These are phyloP conservation scores for Dryas drummondii DNA, from an alignment of 306 rosid species.

Conservation along the genomic window DNA sequence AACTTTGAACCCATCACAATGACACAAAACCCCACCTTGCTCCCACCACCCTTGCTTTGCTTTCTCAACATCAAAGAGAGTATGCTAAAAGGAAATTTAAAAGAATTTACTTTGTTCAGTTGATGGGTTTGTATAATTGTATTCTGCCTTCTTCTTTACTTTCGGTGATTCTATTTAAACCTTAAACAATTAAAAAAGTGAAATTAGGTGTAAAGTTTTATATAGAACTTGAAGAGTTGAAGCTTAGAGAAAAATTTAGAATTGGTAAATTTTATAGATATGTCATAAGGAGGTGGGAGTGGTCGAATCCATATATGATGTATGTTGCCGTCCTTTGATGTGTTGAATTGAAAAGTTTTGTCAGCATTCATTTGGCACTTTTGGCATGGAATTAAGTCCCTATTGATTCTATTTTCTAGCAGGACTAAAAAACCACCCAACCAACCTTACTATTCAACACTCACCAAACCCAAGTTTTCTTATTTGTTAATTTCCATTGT, in stretches of 20 bases:
- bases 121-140: slow-evolving; percentile 9
- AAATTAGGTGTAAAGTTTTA: too few species aligned
- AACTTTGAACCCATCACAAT: slow-evolving; percentile 4
- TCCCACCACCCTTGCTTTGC: background rate
- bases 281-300: background rate
- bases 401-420: background rate
- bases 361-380: slow-evolving; percentile 12
- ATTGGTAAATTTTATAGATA: too few species aligned
- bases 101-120: background rate
- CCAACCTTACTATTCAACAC: slow-evolving; percentile 20
- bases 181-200: too few species aligned
- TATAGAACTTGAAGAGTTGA: too few species aligned
- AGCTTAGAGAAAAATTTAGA: too few species aligned
- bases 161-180: background rate
- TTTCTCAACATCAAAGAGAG: background rate
- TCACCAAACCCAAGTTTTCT: slow-evolving; percentile 26
- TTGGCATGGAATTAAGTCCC: slow-evolving; percentile 18
- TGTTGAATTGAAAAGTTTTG: background rate
- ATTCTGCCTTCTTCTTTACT: slow-evolving; percentile 24
- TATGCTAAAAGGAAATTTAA: background rate
- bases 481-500: slow-evolving; percentile 26
- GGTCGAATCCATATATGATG: background rate
- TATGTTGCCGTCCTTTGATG: background rate
- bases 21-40: background rate
- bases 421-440: slow-evolving; percentile 13